Base-by-base conservation (phyloP, 805 yeast species). In the Kodamaea laetipori region DNA sequence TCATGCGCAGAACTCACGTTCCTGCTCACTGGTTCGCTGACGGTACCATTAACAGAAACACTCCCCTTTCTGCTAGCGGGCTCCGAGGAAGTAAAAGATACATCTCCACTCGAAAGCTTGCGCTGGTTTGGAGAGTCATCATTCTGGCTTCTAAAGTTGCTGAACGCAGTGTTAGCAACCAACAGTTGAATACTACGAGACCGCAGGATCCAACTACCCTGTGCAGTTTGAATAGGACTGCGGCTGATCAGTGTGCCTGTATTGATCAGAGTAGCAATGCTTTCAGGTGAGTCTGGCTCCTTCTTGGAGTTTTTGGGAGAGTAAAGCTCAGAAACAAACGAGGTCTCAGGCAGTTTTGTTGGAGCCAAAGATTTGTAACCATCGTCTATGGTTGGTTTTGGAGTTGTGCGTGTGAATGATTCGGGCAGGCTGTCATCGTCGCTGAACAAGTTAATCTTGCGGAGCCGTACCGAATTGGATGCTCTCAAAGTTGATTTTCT, bases 401-500 rank as follows among this genome's bases (percentile, higher is more conserved):
- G 34, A 4, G 34, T 30, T 17, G 15, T 23, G 27, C 15, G 38
- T 11, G 25, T 35, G 38, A 33, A 21, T 17, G 37, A 21, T 35
- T 19, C 28, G 9, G 38, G 38, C 19, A 35, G 25, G 11, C 40
- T 37, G 8, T 28, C 47, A 43, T 18, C 45, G 26, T 50, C 54
- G 41, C 57, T 57, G 46, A 69, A 69, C n/a, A 71, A 53, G 41
- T 71, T 64, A 30, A 71, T 57, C 39, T 69, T 69, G 10, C 75
- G 53, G 26, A 71, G 63, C 28, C 70, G 61, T 67, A 66, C 64
- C 11, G 75, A 70, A 43, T 68, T 67, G 12, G 69, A 54, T 43
- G 66, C 67, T 43, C 63, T 65, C n/a, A 69, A 45, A 1, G 75
- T 69, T 4, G 72, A 63, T 41, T 65, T 67, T 36, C 74, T 53